A percentile compares a stretch with the other conserved stretches of the same genome.
These are phyloP conservation scores for Bromus sterilis DNA, from an alignment of 176 grass and related monocot genomes.

Conservation along the genomic window DNA sequence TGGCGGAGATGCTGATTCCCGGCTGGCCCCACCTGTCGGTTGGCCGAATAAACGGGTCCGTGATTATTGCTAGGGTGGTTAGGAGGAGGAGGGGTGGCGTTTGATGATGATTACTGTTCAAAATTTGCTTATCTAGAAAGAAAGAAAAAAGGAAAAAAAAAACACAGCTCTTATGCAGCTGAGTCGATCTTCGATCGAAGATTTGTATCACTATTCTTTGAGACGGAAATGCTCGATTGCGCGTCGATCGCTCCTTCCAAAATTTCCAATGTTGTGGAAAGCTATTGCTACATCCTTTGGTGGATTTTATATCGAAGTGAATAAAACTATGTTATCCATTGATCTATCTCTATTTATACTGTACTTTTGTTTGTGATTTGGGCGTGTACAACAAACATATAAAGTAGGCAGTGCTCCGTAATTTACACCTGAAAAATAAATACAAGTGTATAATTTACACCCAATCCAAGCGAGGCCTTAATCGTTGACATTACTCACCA, in stretches of 20 bases:
- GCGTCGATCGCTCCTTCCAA: background rate
- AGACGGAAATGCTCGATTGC: background rate
- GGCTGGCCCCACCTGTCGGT: background rate
- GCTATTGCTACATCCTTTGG: background rate
- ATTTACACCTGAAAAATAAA: too few species aligned
- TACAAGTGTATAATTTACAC: too few species aligned
- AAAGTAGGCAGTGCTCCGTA: too few species aligned
- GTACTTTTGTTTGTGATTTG: background rate
- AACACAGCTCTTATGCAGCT: too few species aligned
- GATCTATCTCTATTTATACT: background rate
- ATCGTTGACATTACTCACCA: background rate
- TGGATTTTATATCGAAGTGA: background rate
- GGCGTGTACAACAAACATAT: too few species aligned
- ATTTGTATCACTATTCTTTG: background rate
- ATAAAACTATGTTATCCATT: background rate
- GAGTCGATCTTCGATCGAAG: background rate
- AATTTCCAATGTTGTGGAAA: background rate
- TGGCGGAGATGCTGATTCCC: constrained; percentile 2
- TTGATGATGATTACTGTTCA: background rate
- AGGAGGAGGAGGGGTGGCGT: background rate
- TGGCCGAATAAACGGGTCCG: background rate
- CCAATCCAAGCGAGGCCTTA: too few species aligned
- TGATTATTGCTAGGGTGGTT: constrained; percentile 3
- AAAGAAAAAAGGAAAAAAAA: too few species aligned
- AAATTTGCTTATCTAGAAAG: background rate